Conservation (phyloP, 129 eudicot species). For the Cynara cardunculus region DNA sequence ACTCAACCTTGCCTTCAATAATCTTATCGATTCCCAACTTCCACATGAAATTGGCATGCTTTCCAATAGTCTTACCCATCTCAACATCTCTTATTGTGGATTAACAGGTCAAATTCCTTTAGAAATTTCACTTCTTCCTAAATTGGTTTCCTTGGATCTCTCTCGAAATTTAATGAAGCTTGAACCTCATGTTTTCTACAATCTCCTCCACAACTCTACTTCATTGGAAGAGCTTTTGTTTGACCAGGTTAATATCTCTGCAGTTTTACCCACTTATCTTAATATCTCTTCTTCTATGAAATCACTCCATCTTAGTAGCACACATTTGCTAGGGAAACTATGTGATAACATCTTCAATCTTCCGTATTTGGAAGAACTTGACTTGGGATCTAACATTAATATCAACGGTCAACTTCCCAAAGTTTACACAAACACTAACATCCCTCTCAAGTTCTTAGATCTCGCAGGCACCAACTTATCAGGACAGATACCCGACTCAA, state of each 20-base stretch:
- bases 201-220: not conserved
- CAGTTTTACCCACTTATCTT: conserved; percentile 8
- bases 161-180: conserved; percentile 21
- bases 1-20: conserved; percentile 33
- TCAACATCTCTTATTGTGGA: conserved; percentile 17
- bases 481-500: not conserved
- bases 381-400: not conserved
- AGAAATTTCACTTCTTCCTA: conserved; percentile 2
- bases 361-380: conserved; percentile 19
- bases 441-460: conserved; percentile 15
- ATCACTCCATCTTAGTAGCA: conserved; percentile 8
- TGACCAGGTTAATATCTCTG: not conserved
- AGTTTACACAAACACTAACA: conserved; percentile 12
- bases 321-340: conserved; percentile 25
- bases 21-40: conserved; percentile 8
- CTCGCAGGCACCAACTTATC: not conserved
- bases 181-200: conserved; percentile 5
- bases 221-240: not conserved
- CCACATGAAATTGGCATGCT: conserved; percentile 1
- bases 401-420: conserved; percentile 22
- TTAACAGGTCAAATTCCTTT: not conserved
- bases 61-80: conserved; percentile 27
- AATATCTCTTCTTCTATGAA: conserved; percentile 9
- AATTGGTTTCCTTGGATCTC: conserved; percentile 14
- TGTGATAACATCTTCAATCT: conserved; percentile 31